Percentiles rank a stretch among this genome's conserved stretches.
phyloP scores from a whole-genome alignment of 2,329 filamentous ascomycete genomes.

The Cadophora malorum region DNA sequence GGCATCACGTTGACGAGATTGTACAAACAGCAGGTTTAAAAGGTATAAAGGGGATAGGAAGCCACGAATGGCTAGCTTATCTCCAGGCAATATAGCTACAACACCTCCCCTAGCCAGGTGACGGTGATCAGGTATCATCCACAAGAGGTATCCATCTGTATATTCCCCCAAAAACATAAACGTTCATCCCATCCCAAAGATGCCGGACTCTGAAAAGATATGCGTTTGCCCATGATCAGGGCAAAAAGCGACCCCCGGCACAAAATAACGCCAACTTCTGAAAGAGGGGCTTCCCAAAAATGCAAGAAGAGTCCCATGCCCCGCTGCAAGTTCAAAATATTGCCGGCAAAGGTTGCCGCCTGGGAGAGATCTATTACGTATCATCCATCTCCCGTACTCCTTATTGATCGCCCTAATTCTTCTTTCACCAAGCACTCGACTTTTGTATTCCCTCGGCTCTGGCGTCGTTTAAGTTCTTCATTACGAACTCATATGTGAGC shows the following conservation, averaged over 20 bases:
- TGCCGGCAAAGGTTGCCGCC: conserved; percentile 13
- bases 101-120: conserved; percentile 18
- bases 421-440: conserved; percentile 29
- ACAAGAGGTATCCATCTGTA: conserved; percentile 14
- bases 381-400: conserved; percentile 20
- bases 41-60: background rate
- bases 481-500: conserved; percentile 88
- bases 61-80: background rate
- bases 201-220: conserved; percentile 5
- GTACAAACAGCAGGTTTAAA: conserved; percentile 1
- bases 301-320: conserved; percentile 21
- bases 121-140: conserved; percentile 26
- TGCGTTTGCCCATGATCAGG: conserved; percentile 4
- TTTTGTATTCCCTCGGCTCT: conserved; percentile 41
- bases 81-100: conserved; percentile 26
- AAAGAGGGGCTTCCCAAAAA: conserved; percentile 23
- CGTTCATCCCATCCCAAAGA: conserved; percentile 17
- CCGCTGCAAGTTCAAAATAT: conserved; percentile 11
- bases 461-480: conserved; percentile 41
- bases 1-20: background rate
- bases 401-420: background rate
- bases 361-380: conserved; percentile 34
- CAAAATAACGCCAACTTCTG: conserved; percentile 18
- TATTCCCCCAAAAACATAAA: conserved; percentile 13
- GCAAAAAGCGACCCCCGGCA: conserved; percentile 8